Evolutionary conservation across 2,329 filamentous ascomycete species (phyloP).

Genomic region (Coniochaeta sp.): DNA sequence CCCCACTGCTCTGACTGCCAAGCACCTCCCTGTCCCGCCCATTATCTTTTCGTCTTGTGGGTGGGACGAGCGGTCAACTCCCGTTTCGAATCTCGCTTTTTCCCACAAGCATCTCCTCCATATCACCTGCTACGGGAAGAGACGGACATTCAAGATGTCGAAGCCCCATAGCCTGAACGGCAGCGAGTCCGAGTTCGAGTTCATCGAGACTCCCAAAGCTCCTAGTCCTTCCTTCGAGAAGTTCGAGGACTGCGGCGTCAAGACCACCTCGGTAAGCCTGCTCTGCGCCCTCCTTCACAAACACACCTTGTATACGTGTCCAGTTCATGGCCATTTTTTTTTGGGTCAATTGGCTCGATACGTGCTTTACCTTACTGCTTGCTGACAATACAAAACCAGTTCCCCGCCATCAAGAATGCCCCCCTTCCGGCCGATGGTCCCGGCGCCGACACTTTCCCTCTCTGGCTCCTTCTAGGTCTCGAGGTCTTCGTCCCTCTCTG

Average conservation of each 20-base stretch:
- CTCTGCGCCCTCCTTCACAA: not conserved
- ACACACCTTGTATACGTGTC: not conserved
- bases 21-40: not conserved
- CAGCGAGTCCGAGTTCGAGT: constrained; percentile 55
- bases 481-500: constrained; percentile 69
- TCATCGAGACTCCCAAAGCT: constrained; percentile 50
- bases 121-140: not conserved
- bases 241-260: constrained; percentile 46
- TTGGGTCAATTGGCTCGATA: not conserved
- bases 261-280: constrained; percentile 42
- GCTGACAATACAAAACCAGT: constrained; percentile 41
- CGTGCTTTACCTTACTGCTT: not conserved
- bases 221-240: constrained; percentile 41
- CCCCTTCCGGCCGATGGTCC: constrained; percentile 86
- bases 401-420: constrained; percentile 84
- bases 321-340: not conserved
- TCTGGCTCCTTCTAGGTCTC: constrained; percentile 64
- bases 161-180: constrained; percentile 39
- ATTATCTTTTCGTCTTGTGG: not conserved
- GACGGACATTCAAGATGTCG: constrained; percentile 32
- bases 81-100: not conserved
- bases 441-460: constrained; percentile 82
- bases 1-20: not conserved
- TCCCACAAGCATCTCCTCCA: not conserved
- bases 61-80: not conserved